Evolutionary conservation across 768 basidiomycete genomes (phyloP), one percentile per base, ranked within the genome.

Genomic region (Russula sp.): DNA sequence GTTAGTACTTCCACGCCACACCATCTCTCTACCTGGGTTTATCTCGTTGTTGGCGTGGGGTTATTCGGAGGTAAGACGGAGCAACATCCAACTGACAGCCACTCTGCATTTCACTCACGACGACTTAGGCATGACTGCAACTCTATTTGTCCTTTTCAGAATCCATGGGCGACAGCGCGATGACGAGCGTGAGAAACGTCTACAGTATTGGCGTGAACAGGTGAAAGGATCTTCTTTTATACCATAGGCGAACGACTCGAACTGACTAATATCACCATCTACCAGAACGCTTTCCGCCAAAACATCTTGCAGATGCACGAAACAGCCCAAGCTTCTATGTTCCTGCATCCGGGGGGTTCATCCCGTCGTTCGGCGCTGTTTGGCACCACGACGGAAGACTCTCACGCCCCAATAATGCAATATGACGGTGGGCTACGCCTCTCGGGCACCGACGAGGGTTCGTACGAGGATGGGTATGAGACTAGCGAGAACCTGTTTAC

Each of bases 201-300:
- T 86, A 49, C 90, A 92, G 72, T 94, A 94, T 76, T 94, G 92
- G 88, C 86, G 87, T 69, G 92, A 94, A 77, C 92, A 92, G 81
- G 88, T 85, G 26, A 67, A 11, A 56, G 1, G 14, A 69, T 64
- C n/a, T 48, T 18, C n/a, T n/a, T 14, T 5, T 54, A 24, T 26
- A 38, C 22, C 30, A 49, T 1, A 18, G 56, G 13, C 30, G 5
- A 24, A 18, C 28, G 2, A 28, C 46, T 30, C 61, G 26, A 24
- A 32, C 40, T 53, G 53, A 54, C 65, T 63, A 3, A 61, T 34
- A 26, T 48, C 46, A 2, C 61, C 63, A 20, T 22, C 49, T 60
- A 20, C 69, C 36, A 90, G 86, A 88, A 87, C 69, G 83, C 87
- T 10, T 88, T 90, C 81, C 88, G 89, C 68, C 86, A 89, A 76